Base-by-base conservation (phyloP, 495 filamentous ascomycete genomes). In the Trichoderma virens region DNA sequence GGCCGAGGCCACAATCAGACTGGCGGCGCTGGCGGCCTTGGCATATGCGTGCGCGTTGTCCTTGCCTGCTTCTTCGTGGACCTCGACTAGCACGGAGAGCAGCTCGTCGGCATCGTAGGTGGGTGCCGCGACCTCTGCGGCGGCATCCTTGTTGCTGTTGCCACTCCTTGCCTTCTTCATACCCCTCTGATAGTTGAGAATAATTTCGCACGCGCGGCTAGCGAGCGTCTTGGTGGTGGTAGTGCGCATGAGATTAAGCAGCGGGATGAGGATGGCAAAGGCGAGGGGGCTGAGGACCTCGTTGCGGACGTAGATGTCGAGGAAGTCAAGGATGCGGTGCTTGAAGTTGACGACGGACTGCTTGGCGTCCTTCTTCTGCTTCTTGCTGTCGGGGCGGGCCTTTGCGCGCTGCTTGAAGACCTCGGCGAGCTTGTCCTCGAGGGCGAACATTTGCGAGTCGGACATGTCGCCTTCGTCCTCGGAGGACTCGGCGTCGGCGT, bases 261-360 rank as follows among this genome's bases (percentile, higher is more conserved):
- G 71, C 0, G 92, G 90, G 1, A 92, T 73, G 1, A 94, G 72
- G 6, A 92, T 74, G 0, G 86, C 82, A 0, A 91, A 78, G 0
- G 83, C 71, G 61, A 87, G 86, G 14, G 80, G 73, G 62, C 86
- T 80, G 27, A 80, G 75, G 59, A 90, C 85, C 73, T 91, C 84
- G 66, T 90, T 87, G 73, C 91, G 95, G 66, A 93, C 80, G 73
- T 88, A 98, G 66, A 95, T 89, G 66, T 89, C 83, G 27, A 98
- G 81, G 0, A 98, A 79, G 69, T 98, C 94, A 16, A 98, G 78
- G 9, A 97, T 87, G 39, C 92, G 88, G 76, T 88, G 89, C 80
- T 98, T 98, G 84, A 98, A 97, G 75, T 93, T 91, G 67, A 94
- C 76, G 69, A 98, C 90, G n/a, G 82, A 90, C 63, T 93, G 89